Base-by-base conservation (phyloP, 495 filamentous ascomycete genomes). In the Terfezia claveryi region DNA sequence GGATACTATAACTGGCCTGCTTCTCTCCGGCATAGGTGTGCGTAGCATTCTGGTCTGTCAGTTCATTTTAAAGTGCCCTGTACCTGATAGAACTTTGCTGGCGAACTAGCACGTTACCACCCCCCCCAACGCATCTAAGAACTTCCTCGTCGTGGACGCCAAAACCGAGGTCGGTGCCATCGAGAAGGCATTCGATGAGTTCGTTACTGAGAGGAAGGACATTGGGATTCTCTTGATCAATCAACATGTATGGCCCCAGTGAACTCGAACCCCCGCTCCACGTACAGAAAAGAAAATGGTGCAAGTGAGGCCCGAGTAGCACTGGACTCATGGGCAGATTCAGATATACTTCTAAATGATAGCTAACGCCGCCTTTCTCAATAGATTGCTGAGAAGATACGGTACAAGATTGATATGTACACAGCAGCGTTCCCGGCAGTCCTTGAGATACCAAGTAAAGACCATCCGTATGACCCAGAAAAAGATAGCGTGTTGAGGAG, bases 391-490 rank as follows among this genome's bases (percentile, higher is more conserved):
- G 92, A 99, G 64, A 78, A 80, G 64, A 99, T 99, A 74, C 76
- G 92, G 58, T 76, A 87, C 67, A 77, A 78, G 49, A 73, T 87
- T 59, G 82, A 87, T 61, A 75, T 73, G 16, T 83, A 82, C 68
- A 83, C 78, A 9, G 76, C 79, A 20, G 83, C 83, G 4, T 86
- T 87, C 68, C 82, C 82, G 16, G 71, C 80, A 20, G 64, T 87
- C 53, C 80, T 99, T 56, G 92, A 99, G 71, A 96, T 96, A 55
- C 92, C 92, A 36, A 93, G 87, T 72, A 99, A 99, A 74, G 91
- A 99, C 66, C 91, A 99, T 63, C 91, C 91, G 8, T 99, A 96
- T 62, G 92, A 99, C 61, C 91, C 91, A 0, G 91, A 99, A 71
- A 99, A 99, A 73, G 91, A 99, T 69, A 96, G 87, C 66, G 91